These are phyloP conservation scores for Trypanosomatidae sp. DNA, from an alignment of 208 protist genomes.

Conservation along the genomic window DNA sequence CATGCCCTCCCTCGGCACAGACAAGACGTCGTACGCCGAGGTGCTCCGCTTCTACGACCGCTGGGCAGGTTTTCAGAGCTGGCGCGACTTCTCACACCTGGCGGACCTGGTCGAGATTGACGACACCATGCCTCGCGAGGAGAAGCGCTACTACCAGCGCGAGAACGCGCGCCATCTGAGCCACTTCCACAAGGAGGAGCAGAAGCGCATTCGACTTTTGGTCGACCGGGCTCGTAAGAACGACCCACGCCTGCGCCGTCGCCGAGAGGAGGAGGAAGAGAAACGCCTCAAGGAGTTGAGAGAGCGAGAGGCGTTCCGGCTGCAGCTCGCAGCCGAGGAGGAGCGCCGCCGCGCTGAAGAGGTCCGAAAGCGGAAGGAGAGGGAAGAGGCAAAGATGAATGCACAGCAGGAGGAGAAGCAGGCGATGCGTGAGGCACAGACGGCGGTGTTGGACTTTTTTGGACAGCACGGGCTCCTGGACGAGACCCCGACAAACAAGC, in stretches of 20 bases:
- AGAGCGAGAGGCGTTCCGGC: slow-evolving; percentile 75
- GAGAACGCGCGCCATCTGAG: slow-evolving; percentile 93
- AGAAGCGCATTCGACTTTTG: slow-evolving; percentile 84
- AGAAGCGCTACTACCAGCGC: slow-evolving; percentile 97
- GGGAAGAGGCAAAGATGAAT: slow-evolving; percentile 42
- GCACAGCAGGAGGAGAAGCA: slow-evolving; percentile 43
- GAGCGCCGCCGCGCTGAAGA: slow-evolving; percentile 56
- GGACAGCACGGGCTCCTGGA: slow-evolving; percentile 52
- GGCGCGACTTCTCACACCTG: slow-evolving; percentile 95
- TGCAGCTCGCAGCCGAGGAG: slow-evolving; percentile 59
- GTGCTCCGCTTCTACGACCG: slow-evolving; percentile 95
- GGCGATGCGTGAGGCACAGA: slow-evolving; percentile 53
- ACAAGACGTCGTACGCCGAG: slow-evolving; percentile 58
- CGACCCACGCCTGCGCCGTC: slow-evolving; percentile 92
- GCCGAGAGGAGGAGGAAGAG: slow-evolving; percentile 76
- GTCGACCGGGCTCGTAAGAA: slow-evolving; percentile 90
- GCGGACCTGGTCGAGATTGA: slow-evolving; percentile 94
- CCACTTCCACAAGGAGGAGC: slow-evolving; percentile 87
- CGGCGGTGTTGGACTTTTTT: slow-evolving; percentile 50
- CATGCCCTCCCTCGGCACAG: slow-evolving; percentile 80
- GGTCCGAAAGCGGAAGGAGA: slow-evolving; percentile 34
- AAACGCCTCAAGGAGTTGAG: slow-evolving; percentile 56
- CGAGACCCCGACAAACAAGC: slow-evolving; percentile 68
- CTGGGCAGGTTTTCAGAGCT: slow-evolving; percentile 94
- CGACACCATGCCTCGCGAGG: slow-evolving; percentile 93